Conservation (phyloP, 140 eudicot genomes). For the Ambrosia hybrid region DNA sequence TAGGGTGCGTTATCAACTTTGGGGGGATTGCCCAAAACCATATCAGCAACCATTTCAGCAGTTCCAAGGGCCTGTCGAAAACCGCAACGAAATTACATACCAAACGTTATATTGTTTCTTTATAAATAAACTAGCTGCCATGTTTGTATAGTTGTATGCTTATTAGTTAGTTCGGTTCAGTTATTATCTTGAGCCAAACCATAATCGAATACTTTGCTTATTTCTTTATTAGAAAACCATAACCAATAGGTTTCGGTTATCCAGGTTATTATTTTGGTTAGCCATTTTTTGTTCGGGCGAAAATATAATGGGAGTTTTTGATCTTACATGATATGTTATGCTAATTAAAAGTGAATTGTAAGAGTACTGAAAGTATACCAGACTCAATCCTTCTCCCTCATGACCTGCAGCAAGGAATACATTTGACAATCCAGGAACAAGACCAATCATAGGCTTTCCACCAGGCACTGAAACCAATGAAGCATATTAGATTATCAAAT, state of each 20-base stretch:
- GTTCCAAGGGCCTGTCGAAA: constrained; percentile 85
- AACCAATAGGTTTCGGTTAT: background rate
- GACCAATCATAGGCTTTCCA: constrained; percentile 95
- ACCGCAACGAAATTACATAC: background rate
- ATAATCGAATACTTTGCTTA: background rate
- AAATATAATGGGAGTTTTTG: background rate
- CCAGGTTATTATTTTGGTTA: background rate
- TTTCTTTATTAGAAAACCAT: background rate
- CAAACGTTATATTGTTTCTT: background rate
- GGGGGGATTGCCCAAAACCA: constrained; percentile 67
- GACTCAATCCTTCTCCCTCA: constrained; percentile 93
- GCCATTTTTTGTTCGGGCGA: background rate
- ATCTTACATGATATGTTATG: constrained; percentile 12
- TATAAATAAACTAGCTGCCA: background rate
- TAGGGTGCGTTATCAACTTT: constrained; percentile 64
- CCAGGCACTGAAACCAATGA: constrained; percentile 64
- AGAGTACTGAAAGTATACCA: constrained; percentile 48
- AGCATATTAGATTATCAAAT: constrained; percentile 11
- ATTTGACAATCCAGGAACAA: constrained; percentile 76
- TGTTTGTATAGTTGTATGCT: background rate
- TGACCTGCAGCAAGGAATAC: constrained; percentile 87
- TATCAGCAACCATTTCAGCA: constrained; percentile 85
- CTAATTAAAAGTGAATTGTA: constrained; percentile 4
- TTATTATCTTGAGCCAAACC: background rate
- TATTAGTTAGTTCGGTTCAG: background rate